A percentile compares a stretch with the other conserved stretches of the same genome.
These are phyloP conservation scores for Candida fluviatilis DNA, from an alignment of 805 yeast species.

Conservation along the genomic window DNA sequence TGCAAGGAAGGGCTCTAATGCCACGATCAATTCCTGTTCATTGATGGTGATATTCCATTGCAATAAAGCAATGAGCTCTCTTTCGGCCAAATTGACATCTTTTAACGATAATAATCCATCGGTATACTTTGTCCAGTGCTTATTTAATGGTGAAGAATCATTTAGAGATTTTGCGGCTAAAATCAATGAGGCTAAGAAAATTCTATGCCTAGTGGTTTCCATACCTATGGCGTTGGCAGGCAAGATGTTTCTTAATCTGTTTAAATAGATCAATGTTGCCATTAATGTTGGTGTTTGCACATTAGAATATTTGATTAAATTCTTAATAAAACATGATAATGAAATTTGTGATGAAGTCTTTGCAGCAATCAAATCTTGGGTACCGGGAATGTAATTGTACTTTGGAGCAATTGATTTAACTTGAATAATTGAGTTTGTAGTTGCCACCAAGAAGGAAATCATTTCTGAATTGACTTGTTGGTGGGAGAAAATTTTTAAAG, in stretches of 20 bases:
- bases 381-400: slow-evolving; percentile 6
- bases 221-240: slow-evolving; percentile 91
- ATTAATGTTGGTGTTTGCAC: slow-evolving; percentile 94
- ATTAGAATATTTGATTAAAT: slow-evolving; percentile 72
- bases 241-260: slow-evolving; percentile 67
- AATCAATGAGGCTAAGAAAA: slow-evolving; percentile 83
- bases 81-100: slow-evolving; percentile 88
- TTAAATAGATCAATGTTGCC: slow-evolving; percentile 84
- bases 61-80: slow-evolving; percentile 76
- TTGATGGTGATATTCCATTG: slow-evolving; percentile 81
- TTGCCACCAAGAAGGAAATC: slow-evolving; percentile 54
- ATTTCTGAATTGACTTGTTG: slow-evolving; percentile 55
- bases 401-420: slow-evolving; percentile 23
- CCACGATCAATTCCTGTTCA: slow-evolving; percentile 63
- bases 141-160: slow-evolving; percentile 92
- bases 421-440: slow-evolving; percentile 54
- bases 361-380: background rate
- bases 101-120: slow-evolving; percentile 71
- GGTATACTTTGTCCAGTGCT: slow-evolving; percentile 94
- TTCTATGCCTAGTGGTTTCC: slow-evolving; percentile 89
- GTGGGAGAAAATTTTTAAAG: slow-evolving; percentile 50
- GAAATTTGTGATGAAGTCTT: slow-evolving; percentile 11
- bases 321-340: slow-evolving; percentile 63
- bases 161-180: slow-evolving; percentile 89
- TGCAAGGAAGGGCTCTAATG: slow-evolving; percentile 69